Percentiles rank a stretch among this genome's conserved stretches.
Conservation (phyloP, 2,329 filamentous ascomycete genomes). For the Sclerotinia spermophila region DNA sequence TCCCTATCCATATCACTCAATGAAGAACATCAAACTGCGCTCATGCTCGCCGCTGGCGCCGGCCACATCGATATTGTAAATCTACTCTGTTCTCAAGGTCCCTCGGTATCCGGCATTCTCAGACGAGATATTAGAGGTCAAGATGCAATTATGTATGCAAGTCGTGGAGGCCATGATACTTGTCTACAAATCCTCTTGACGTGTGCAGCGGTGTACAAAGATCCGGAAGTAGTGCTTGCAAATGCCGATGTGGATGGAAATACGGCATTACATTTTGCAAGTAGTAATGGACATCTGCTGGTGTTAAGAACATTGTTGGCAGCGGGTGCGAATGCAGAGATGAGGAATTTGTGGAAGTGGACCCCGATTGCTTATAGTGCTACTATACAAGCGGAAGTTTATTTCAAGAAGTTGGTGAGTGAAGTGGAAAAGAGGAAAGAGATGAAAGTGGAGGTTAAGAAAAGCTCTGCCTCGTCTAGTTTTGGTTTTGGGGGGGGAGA, state of each 20-base stretch:
- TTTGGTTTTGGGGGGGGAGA: conserved; percentile 26
- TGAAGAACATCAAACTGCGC: conserved; percentile 72
- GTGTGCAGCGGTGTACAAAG: conserved; percentile 44
- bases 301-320: conserved; percentile 73
- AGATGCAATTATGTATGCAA: conserved; percentile 68
- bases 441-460: conserved; percentile 29
- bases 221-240: conserved; percentile 40
- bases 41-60: conserved; percentile 70
- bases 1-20: conserved; percentile 66
- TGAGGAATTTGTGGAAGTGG: conserved; percentile 74
- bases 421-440: conserved; percentile 63
- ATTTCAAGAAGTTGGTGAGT: conserved; percentile 71
- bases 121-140: conserved; percentile 64
- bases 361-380: conserved; percentile 79
- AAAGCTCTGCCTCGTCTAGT: neutral
- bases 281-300: conserved; percentile 74
- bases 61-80: conserved; percentile 73
- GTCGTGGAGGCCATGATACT: conserved; percentile 58
- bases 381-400: conserved; percentile 79
- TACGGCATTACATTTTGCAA: conserved; percentile 82
- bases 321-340: conserved; percentile 71
- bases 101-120: conserved; percentile 38
- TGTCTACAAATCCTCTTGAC: conserved; percentile 62
- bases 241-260: conserved; percentile 70
- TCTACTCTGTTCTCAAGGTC: conserved; percentile 62